Evolutionary conservation across 2,329 filamentous ascomycete genomes (phyloP).

Genomic region (Colletotrichum tanaceti): DNA sequence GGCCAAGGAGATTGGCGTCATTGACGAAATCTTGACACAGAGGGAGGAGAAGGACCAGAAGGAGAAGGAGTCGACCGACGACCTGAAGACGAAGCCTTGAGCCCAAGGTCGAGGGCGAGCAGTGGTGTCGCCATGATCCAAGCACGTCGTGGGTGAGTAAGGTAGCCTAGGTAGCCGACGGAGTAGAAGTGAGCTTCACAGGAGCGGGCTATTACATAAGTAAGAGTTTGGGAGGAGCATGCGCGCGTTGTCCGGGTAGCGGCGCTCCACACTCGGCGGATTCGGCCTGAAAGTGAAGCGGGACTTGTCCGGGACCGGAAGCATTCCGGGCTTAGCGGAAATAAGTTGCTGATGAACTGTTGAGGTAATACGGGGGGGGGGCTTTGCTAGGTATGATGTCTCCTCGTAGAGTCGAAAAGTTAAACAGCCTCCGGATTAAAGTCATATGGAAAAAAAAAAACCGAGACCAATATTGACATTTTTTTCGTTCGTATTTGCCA

Average conservation of each 20-base stretch:
- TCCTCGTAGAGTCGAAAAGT: too few relatives aligned
- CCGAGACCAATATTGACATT: neutral
- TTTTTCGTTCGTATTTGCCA: too few relatives aligned
- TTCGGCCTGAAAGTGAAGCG: conserved; percentile 25
- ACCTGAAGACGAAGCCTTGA: conserved; percentile 39
- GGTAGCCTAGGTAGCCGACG: neutral
- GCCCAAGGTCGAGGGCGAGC: neutral
- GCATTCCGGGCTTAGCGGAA: conserved; percentile 22
- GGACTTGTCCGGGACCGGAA: conserved; percentile 36
- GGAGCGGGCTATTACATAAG: neutral
- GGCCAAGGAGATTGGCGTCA: conserved; percentile 88
- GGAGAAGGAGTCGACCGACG: conserved; percentile 38
- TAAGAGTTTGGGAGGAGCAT: conserved; percentile 2
- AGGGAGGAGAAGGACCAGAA: conserved; percentile 56
- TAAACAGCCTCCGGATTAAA: too few relatives aligned
- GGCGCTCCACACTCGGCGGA: conserved; percentile 21
- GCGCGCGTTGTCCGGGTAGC: conserved; percentile 34
- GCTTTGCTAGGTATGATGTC: neutral
- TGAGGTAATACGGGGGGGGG: neutral
- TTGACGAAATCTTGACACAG: conserved; percentile 86
- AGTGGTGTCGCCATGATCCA: neutral
- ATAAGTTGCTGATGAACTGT: conserved; percentile 16
- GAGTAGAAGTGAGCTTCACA: neutral
- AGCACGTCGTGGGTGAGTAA: conserved; percentile 1
- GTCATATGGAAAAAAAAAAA: too few relatives aligned